Evolutionary conservation across 495 filamentous ascomycete species (phyloP).

Genomic region (Aspergillus ostianus): DNA sequence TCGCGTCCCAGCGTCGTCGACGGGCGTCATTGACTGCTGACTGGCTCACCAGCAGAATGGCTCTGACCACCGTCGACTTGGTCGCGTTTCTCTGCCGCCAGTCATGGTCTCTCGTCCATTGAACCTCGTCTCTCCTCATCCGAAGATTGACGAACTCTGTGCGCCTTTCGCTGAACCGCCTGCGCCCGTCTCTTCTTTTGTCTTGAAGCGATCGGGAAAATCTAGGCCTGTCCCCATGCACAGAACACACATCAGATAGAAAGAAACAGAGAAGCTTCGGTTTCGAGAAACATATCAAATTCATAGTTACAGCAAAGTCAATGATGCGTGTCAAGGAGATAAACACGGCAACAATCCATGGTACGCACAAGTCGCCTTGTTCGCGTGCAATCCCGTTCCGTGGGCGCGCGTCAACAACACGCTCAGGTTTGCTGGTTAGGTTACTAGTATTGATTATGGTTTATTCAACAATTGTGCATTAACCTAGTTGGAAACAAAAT

Average conservation of each 20-base stretch:
- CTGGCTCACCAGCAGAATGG: slow-evolving; percentile 15
- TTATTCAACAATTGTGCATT: background rate
- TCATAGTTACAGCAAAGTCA: background rate
- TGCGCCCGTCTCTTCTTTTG: background rate
- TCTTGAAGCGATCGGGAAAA: background rate
- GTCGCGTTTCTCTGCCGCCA: slow-evolving; percentile 12
- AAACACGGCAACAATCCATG: background rate
- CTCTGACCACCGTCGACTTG: slow-evolving; percentile 14
- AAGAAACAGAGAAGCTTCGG: background rate
- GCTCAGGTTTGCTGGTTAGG: background rate
- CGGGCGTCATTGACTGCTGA: slow-evolving; percentile 15
- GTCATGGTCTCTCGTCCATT: slow-evolving; percentile 4
- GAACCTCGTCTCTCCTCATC: slow-evolving; percentile 1
- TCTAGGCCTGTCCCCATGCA: background rate
- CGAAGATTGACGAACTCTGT: background rate
- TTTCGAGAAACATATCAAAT: background rate
- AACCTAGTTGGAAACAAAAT: background rate
- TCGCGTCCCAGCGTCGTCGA: slow-evolving; percentile 19
- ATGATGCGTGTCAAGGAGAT: background rate
- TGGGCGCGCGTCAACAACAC: background rate
- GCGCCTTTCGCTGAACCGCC: background rate
- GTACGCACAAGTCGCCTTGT: background rate
- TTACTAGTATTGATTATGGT: background rate
- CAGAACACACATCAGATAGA: background rate
- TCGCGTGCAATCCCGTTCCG: background rate